Conservation (phyloP, 2,329 filamentous ascomycete genomes). For the Pseudopithomyces chartarum region DNA sequence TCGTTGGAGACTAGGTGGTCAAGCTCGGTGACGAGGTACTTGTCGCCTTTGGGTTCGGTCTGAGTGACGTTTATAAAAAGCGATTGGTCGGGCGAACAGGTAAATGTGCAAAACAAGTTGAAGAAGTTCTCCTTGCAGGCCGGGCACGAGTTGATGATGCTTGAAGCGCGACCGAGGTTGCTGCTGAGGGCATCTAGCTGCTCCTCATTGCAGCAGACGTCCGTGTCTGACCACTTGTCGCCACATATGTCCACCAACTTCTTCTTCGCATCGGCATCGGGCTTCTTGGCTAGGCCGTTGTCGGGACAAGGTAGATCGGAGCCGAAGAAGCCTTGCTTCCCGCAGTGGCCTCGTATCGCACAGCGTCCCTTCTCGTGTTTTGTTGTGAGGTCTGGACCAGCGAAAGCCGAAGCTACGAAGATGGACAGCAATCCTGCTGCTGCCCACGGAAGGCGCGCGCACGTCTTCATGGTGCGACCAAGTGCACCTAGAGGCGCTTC, state of each 20-base stretch:
- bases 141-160: constrained; percentile 89
- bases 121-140: constrained; percentile 99
- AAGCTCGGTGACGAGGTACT: constrained; percentile 79
- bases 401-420: constrained; percentile 33
- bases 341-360: constrained; percentile 89
- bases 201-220: constrained; percentile 81
- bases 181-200: constrained; percentile 83
- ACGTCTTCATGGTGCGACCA: constrained; percentile 26
- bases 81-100: constrained; percentile 95
- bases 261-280: constrained; percentile 71
- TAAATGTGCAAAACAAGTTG: constrained; percentile 97
- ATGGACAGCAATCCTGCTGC: constrained; percentile 35
- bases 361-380: constrained; percentile 88
- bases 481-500: constrained; percentile 21
- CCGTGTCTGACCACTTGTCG: constrained; percentile 78
- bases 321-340: constrained; percentile 87
- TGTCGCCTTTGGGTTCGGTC: constrained; percentile 65
- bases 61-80: constrained; percentile 91
- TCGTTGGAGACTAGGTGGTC: constrained; percentile 85
- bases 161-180: constrained; percentile 84
- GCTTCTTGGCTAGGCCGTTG: constrained; percentile 79
- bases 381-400: constrained; percentile 39
- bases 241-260: constrained; percentile 87
- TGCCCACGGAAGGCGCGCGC: constrained; percentile 21
- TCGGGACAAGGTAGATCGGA: constrained; percentile 90